These are phyloP conservation scores for Nakazawaea sp. DNA, from an alignment of 805 yeast genomes.

Conservation along the genomic window DNA sequence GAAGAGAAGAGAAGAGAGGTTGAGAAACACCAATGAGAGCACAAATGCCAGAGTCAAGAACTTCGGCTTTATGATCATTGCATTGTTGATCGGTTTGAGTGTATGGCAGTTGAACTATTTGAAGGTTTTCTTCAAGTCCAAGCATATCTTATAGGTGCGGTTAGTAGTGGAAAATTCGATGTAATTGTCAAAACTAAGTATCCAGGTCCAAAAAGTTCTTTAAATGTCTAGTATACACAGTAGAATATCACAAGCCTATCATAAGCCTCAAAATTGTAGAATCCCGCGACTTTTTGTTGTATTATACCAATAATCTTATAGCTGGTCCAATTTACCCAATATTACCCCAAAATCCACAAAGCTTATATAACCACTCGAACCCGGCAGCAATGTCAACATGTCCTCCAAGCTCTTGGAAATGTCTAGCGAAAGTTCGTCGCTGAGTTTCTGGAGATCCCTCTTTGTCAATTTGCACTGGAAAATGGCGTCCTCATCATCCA, in stretches of 20 bases:
- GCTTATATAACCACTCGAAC: slow-evolving; percentile 23
- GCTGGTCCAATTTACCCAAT: slow-evolving; percentile 36
- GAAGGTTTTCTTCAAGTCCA: slow-evolving; percentile 85
- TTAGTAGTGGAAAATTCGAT: too few relatives aligned
- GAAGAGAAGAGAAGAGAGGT: slow-evolving; percentile 79
- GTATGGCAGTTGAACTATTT: slow-evolving; percentile 90
- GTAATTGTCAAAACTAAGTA: too few relatives aligned
- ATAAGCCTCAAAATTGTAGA: too few relatives aligned
- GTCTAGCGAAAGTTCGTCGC: neutral
- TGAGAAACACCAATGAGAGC: slow-evolving; percentile 95
- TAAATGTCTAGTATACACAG: too few relatives aligned
- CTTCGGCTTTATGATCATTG: slow-evolving; percentile 66
- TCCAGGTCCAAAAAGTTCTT: too few relatives aligned
- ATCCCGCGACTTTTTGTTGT: too few relatives aligned
- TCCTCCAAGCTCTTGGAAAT: neutral
- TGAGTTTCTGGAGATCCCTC: neutral
- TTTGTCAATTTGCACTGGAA: neutral
- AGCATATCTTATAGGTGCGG: slow-evolving; percentile 59
- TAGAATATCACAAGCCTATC: too few relatives aligned
- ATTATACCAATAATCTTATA: too few relatives aligned
- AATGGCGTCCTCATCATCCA: neutral
- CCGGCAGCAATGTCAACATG: neutral
- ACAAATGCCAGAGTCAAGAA: slow-evolving; percentile 89
- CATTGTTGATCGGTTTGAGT: slow-evolving; percentile 72
- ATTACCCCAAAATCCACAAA: slow-evolving; percentile 41